Conservation (phyloP, 805 yeast species). For the Clavispora carvajalis region DNA sequence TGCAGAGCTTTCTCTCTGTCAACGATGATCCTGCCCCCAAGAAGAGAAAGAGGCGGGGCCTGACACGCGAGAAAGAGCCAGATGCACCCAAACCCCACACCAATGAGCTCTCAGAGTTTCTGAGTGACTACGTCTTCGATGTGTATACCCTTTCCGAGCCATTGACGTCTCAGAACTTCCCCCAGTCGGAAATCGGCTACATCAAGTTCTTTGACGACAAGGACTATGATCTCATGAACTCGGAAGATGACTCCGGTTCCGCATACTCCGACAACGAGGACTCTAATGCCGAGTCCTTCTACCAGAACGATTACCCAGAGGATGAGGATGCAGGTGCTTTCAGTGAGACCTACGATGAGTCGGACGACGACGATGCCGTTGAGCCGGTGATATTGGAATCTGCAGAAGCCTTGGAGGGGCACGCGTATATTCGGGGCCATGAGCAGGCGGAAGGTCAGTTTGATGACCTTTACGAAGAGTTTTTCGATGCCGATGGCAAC, state of each 20-base stretch:
- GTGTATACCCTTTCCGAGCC: slow-evolving; percentile 50
- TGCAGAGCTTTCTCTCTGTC: slow-evolving; percentile 50
- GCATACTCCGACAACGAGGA: slow-evolving; percentile 67
- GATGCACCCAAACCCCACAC: no score
- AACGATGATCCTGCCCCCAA: slow-evolving; percentile 16
- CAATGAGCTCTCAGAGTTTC: slow-evolving; percentile 21
- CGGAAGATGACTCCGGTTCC: slow-evolving; percentile 34
- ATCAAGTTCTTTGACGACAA: slow-evolving; percentile 53
- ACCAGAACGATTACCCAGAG: slow-evolving; percentile 91
- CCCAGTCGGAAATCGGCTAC: slow-evolving; percentile 47
- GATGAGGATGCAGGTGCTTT: slow-evolving; percentile 64
- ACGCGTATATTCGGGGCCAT: slow-evolving; percentile 15
- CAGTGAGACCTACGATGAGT: slow-evolving; percentile 17
- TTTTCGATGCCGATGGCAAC: slow-evolving; percentile 31
- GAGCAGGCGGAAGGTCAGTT: slow-evolving; percentile 16
- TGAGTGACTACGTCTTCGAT: slow-evolving; percentile 78
- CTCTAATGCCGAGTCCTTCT: slow-evolving; percentile 87
- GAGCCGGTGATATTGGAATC: slow-evolving; percentile 11
- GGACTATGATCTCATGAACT: slow-evolving; percentile 34
- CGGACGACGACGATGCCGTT: slow-evolving; percentile 12
- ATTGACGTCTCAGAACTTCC: slow-evolving; percentile 43
- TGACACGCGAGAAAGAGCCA: not conserved
- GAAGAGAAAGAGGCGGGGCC: slow-evolving; percentile 10
- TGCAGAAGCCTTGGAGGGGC: slow-evolving; percentile 10
- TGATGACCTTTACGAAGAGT: slow-evolving; percentile 17